Conservation (phyloP, 208 protist genomes). For the Trypanosoma cruzi region DNA sequence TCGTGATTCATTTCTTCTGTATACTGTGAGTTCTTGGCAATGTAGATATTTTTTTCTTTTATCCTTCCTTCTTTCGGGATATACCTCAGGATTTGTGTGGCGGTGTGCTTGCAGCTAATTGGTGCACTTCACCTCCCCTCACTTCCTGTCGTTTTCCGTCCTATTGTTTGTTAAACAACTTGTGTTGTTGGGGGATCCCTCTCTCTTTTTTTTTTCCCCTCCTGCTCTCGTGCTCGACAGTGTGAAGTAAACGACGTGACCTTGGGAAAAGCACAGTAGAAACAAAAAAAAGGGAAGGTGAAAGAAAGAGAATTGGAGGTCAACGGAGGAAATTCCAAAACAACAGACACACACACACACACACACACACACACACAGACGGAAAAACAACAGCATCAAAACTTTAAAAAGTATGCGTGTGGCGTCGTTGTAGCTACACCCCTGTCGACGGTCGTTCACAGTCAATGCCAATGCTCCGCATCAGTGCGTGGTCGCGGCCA, state of each 20-base stretch:
- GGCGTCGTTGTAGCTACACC: not conserved
- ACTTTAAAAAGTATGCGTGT: not conserved
- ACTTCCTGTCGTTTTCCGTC: not conserved
- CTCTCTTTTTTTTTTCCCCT: not conserved
- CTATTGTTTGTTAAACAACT: not conserved
- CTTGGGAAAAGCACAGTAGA: not conserved
- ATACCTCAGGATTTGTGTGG: not conserved
- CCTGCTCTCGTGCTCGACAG: not conserved
- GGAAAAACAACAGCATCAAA: not conserved
- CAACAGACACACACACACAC: not conserved
- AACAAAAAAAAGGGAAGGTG: not conserved
- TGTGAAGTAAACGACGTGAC: not conserved
- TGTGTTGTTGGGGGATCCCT: not conserved
- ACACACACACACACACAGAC: not conserved
- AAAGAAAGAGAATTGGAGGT: not conserved
- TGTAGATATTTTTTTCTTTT: not conserved
- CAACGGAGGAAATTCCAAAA: too few relatives aligned
- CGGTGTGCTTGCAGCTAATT: not conserved
- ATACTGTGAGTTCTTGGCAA: not conserved
- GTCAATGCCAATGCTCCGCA: slow-evolving; percentile 16
- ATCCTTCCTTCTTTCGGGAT: not conserved
- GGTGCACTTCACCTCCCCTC: not conserved
- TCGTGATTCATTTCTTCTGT: slow-evolving; percentile 89
- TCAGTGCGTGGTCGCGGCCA: slow-evolving; percentile 54
- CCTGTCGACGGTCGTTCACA: not conserved